These are phyloP conservation scores for Dendrothele bispora DNA, from an alignment of 768 basidiomycete genomes.

Conservation along the genomic window DNA sequence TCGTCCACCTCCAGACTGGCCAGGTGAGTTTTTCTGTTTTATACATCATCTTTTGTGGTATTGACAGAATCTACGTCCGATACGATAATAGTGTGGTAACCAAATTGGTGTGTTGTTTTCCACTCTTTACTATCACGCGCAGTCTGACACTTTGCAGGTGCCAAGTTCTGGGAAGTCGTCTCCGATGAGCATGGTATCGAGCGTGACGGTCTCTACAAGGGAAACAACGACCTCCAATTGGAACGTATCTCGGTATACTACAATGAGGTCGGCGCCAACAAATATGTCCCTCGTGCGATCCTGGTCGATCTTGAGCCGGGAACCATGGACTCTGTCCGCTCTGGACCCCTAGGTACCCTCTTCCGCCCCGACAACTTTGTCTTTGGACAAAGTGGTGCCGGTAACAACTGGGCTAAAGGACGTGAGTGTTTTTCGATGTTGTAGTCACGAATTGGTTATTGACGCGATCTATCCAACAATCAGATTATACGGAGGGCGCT, in stretches of 20 bases:
- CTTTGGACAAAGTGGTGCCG: conserved; percentile 96
- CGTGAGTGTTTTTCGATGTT: conserved; percentile 56
- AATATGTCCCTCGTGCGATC: conserved; percentile 98
- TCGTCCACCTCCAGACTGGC: conserved; percentile 99
- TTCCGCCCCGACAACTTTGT: conserved; percentile 99
- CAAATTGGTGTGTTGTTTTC: conserved; percentile 78
- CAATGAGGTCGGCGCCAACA: conserved; percentile 92
- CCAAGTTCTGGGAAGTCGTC: conserved; percentile 74
- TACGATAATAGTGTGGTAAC: conserved; percentile 85
- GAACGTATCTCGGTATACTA: conserved; percentile 98
- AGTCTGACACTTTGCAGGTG: conserved; percentile 50
- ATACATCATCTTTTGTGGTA: not conserved
- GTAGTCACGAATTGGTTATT: conserved; percentile 6
- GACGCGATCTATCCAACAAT: conserved; percentile 8
- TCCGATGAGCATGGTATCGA: conserved; percentile 98
- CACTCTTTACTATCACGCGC: conserved; percentile 18
- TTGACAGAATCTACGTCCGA: conserved; percentile 20
- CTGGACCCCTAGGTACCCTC: conserved; percentile 84
- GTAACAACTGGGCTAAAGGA: conserved; percentile 99
- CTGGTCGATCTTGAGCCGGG: conserved; percentile 98
- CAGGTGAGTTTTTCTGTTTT: conserved; percentile 57
- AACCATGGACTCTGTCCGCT: conserved; percentile 91
- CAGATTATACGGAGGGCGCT: conserved; percentile 93
- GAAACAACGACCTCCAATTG: conserved; percentile 91
- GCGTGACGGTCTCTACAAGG: conserved; percentile 90